Evolutionary conservation across 768 basidiomycete species (phyloP).

Genomic region (Cystobasidium onofrii): DNA sequence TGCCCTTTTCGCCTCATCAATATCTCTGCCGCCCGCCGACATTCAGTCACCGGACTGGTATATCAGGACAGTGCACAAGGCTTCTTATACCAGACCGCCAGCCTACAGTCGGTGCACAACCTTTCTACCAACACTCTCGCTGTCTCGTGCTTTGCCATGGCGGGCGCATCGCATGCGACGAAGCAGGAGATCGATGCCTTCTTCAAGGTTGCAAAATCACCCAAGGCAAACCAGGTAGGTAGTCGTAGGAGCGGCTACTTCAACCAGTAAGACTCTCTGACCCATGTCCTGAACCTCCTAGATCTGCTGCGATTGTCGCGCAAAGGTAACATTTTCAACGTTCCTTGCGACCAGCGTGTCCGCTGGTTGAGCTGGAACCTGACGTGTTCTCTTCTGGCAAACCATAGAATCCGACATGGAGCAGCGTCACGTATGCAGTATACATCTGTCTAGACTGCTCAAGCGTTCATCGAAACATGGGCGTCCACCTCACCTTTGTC

Average conservation of each 20-base stretch:
- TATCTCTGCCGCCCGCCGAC: too few species aligned
- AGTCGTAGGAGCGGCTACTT: too few species aligned
- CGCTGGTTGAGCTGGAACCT: neutral
- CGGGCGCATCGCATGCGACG: conserved; percentile 25
- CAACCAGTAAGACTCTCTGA: neutral
- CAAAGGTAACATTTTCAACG: conserved; percentile 2
- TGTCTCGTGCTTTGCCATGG: conserved; percentile 5
- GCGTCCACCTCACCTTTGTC: conserved; percentile 96
- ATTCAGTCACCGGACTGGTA: too few species aligned
- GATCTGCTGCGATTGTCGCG: conserved; percentile 30
- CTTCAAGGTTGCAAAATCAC: conserved; percentile 19
- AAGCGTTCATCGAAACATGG: conserved; percentile 86
- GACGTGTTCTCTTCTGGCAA: neutral
- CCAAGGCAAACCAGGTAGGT: conserved; percentile 26
- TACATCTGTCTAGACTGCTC: conserved; percentile 99
- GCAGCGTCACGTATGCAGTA: conserved; percentile 88
- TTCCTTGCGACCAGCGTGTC: neutral
- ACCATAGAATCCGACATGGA: conserved; percentile 94
- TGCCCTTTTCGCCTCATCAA: neutral
- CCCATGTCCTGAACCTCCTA: neutral
- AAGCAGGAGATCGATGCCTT: conserved; percentile 33
- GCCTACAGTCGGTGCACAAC: neutral
- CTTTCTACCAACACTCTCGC: neutral
- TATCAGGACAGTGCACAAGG: neutral
- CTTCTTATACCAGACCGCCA: neutral